These are phyloP conservation scores for Paramecium octaurelia DNA, from an alignment of 73 alveolate genomes.

Conservation along the genomic window DNA sequence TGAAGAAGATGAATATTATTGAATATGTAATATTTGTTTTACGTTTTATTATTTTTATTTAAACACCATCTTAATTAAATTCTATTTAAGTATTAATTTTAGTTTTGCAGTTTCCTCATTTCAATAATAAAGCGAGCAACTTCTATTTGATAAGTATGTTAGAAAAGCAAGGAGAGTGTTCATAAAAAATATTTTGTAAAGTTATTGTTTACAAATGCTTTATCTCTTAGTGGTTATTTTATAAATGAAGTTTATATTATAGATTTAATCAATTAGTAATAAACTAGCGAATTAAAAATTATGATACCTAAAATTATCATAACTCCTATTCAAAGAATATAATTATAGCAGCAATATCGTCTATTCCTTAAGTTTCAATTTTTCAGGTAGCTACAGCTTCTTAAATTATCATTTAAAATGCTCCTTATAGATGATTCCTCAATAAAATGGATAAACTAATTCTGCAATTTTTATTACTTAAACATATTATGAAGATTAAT, in stretches of 20 bases:
- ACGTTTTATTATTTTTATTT: neutral
- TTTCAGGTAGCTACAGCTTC: neutral
- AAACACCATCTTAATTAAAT: too few relatives aligned
- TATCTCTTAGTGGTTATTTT: neutral
- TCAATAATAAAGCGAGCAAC: too few relatives aligned
- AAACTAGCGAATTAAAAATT: too few relatives aligned
- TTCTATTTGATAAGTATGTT: too few relatives aligned
- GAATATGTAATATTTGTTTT: neutral
- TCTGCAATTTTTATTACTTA: neutral
- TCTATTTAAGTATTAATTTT: too few relatives aligned
- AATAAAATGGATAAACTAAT: slow-evolving; percentile 9
- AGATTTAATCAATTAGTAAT: neutral
- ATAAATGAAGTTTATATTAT: neutral
- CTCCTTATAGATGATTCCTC: slow-evolving; percentile 24
- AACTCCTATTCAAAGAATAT: neutral
- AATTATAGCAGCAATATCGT: slow-evolving; percentile 4
- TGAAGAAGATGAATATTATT: slow-evolving; percentile 41
- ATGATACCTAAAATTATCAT: neutral
- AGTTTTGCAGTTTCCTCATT: too few relatives aligned
- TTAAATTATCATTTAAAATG: neutral
- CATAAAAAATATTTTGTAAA: too few relatives aligned
- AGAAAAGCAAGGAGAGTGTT: too few relatives aligned
- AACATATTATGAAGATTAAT: neutral
- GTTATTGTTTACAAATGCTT: too few relatives aligned
- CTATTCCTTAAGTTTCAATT: neutral